Conservation (phyloP, 345 rosid species). For the Gynandropsis gynandra region DNA sequence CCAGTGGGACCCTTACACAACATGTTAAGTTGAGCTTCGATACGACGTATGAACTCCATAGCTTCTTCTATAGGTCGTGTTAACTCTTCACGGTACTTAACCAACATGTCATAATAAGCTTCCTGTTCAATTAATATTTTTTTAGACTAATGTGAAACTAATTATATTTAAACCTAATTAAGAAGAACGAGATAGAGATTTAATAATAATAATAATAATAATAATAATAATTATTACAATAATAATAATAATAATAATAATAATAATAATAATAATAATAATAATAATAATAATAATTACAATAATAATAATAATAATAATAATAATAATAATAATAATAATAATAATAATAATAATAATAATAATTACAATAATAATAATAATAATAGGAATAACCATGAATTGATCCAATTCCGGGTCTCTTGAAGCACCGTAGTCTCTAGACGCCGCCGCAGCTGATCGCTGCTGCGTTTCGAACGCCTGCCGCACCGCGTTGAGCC, state of each 20-base stretch:
- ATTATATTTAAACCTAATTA: neutral
- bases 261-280: neutral
- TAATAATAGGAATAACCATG: conserved; percentile 51
- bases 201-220: neutral
- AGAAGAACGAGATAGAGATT: neutral
- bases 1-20: conserved; percentile 63
- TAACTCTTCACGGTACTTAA: conserved; percentile 89
- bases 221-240: neutral
- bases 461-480: conserved; percentile 73
- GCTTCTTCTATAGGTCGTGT: conserved; percentile 93
- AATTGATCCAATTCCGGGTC: conserved; percentile 98
- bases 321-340: neutral
- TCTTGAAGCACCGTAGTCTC: conserved; percentile 35
- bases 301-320: neutral
- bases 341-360: neutral
- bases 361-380: neutral
- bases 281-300: neutral
- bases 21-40: conserved; percentile 84
- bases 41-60: conserved; percentile 93
- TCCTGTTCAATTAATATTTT: conserved; percentile 40
- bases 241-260: neutral
- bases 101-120: conserved; percentile 90
- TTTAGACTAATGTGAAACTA: neutral
- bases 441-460: conserved; percentile 41
- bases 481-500: conserved; percentile 60